These are phyloP conservation scores for Botryotinia globosa DNA, from an alignment of 2,329 filamentous ascomycete genomes.

Conservation along the genomic window DNA sequence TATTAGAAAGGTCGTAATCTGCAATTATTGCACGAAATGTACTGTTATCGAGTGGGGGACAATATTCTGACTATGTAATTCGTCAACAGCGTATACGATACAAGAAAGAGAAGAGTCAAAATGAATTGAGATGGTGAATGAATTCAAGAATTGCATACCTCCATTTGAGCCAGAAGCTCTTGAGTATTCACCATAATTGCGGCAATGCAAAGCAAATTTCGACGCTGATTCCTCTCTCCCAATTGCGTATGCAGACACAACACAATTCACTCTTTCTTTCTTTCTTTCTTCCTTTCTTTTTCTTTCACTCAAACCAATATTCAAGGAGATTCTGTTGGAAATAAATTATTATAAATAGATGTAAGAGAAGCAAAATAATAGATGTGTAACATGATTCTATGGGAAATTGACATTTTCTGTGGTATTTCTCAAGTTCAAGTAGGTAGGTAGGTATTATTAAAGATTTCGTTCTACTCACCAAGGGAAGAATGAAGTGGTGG, in stretches of 20 bases:
- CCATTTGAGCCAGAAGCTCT: constrained; percentile 13
- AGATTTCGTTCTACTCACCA: neutral
- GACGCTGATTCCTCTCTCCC: neutral
- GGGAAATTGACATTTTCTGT: neutral
- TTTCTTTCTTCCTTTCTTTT: neutral
- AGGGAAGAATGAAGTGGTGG: neutral
- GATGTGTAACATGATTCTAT: neutral
- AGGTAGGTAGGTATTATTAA: neutral
- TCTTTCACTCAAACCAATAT: neutral
- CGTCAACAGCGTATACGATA: neutral
- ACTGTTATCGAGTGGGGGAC: constrained; percentile 38
- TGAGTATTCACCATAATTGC: constrained; percentile 16
- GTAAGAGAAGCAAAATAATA: neutral
- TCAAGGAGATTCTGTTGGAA: neutral
- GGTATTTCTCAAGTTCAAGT: neutral
- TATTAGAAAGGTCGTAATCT: constrained; percentile 65
- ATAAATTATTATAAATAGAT: neutral
- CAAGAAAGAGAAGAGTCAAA: neutral
- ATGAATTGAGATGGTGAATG: neutral
- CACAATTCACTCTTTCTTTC: neutral
- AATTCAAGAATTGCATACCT: constrained; percentile 11
- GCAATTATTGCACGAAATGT: constrained; percentile 71
- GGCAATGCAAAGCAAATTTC: neutral
- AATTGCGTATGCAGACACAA: neutral
- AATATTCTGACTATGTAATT: constrained; percentile 15